A percentile compares a stretch with the other conserved stretches of the same genome.
Conservation (phyloP, 441 rosid genomes). For the Macaranga tanarius region DNA sequence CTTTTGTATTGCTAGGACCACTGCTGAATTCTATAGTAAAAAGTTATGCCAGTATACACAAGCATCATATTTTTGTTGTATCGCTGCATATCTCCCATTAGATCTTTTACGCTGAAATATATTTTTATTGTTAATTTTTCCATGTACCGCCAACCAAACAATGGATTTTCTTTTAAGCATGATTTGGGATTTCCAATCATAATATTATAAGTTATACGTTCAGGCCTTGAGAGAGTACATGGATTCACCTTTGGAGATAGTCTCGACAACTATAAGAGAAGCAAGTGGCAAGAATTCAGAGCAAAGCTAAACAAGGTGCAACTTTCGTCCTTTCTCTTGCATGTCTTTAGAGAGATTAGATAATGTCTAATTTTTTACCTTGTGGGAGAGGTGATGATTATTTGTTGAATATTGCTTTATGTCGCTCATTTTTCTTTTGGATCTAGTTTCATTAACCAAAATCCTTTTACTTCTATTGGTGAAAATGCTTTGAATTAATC, state of each 20-base stretch:
- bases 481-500: not conserved
- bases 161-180: not conserved
- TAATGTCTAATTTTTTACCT: not conserved
- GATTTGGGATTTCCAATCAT: constrained; percentile 1
- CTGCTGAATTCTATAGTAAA: too few relatives aligned
- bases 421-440: not conserved
- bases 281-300: constrained; percentile 74
- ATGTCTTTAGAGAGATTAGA: not conserved
- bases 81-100: too few relatives aligned
- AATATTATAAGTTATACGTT: not conserved
- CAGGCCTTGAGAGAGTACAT: constrained; percentile 95
- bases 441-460: not conserved
- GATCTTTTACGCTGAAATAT: too few relatives aligned
- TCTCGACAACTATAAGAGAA: constrained; percentile 58
- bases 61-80: too few relatives aligned
- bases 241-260: constrained; percentile 98
- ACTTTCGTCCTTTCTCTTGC: too few relatives aligned
- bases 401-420: too few relatives aligned
- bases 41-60: too few relatives aligned
- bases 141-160: too few relatives aligned
- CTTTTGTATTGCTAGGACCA: too few relatives aligned
- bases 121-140: too few relatives aligned
- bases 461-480: not conserved
- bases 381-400: not conserved
- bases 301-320: constrained; percentile 68